A percentile compares a stretch with the other conserved stretches of the same genome.
Evolutionary conservation across 2,329 filamentous ascomycete species (phyloP).

Genomic region (Sclerotinia minor): DNA sequence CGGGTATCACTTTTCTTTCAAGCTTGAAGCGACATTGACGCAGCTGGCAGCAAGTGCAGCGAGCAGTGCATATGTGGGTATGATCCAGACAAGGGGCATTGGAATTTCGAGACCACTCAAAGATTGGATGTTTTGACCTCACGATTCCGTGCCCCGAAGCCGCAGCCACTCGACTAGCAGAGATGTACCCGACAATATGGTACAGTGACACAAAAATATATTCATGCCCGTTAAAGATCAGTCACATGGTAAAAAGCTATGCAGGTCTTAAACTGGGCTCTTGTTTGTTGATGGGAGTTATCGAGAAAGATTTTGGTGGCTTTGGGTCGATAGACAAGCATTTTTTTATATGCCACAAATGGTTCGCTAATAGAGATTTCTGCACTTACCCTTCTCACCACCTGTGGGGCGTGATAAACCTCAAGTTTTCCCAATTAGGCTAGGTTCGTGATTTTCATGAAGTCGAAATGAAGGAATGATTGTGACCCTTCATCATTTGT

Average conservation of each 20-base stretch:
- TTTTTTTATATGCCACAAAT: background rate
- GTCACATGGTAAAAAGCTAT: background rate
- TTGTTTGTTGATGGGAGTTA: background rate
- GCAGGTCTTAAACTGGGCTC: background rate
- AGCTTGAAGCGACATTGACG: constrained; percentile 10
- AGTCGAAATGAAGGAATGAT: too few relatives aligned
- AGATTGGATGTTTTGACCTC: constrained; percentile 3
- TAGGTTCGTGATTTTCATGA: too few relatives aligned
- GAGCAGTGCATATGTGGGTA: constrained; percentile 19
- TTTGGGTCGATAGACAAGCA: background rate
- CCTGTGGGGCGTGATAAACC: too few relatives aligned
- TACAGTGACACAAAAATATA: background rate
- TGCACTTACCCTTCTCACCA: background rate
- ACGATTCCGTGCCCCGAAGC: background rate
- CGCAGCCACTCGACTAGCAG: constrained; percentile 16
- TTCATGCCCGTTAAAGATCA: background rate
- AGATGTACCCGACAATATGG: constrained; percentile 10
- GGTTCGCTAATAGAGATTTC: too few relatives aligned
- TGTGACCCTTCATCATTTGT: too few relatives aligned
- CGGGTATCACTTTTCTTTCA: background rate
- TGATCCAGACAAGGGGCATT: background rate
- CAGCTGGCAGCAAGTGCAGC: constrained; percentile 16
- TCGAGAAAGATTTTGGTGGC: background rate
- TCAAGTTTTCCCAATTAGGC: too few relatives aligned
- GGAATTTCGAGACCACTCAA: constrained; percentile 3